Evolutionary conservation across 306 rosid genomes (phyloP).

Genomic region (Comarum palustre): DNA sequence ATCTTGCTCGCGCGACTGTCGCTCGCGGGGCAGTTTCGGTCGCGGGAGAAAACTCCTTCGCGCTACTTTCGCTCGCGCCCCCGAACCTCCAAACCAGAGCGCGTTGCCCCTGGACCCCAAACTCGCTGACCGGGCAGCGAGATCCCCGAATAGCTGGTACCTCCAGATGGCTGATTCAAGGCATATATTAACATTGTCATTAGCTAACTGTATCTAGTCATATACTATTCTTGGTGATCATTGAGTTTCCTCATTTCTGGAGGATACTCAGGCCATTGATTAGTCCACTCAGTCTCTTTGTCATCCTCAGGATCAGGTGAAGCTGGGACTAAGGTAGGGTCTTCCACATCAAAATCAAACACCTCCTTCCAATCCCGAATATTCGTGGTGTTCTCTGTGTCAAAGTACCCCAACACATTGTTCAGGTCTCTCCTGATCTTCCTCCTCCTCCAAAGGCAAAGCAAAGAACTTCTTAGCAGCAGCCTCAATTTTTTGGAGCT

Average conservation of each 20-base stretch:
- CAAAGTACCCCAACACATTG: slow-evolving; percentile 40
- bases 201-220: background rate
- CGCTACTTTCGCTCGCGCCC: too few relatives aligned
- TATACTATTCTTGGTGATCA: background rate
- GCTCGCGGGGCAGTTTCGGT: too few relatives aligned
- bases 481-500: slow-evolving; percentile 28
- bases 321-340: slow-evolving; percentile 31
- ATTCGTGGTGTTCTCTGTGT: slow-evolving; percentile 58
- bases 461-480: slow-evolving; percentile 48
- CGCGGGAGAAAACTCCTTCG: too few relatives aligned
- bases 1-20: too few relatives aligned
- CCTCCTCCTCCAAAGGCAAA: slow-evolving; percentile 49
- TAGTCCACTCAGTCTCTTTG: slow-evolving; percentile 30
- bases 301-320: slow-evolving; percentile 36
- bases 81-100: too few relatives aligned
- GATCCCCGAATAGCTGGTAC: too few relatives aligned
- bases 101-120: too few relatives aligned
- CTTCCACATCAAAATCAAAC: slow-evolving; percentile 43
- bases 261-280: slow-evolving; percentile 46
- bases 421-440: slow-evolving; percentile 35
- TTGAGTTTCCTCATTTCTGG: slow-evolving; percentile 42
- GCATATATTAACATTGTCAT: too few relatives aligned
- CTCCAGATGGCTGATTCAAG: too few relatives aligned
- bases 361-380: slow-evolving; percentile 76
- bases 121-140: too few relatives aligned